These are phyloP conservation scores for Angomonas desouzai DNA, from an alignment of 208 protist genomes.

Conservation along the genomic window DNA sequence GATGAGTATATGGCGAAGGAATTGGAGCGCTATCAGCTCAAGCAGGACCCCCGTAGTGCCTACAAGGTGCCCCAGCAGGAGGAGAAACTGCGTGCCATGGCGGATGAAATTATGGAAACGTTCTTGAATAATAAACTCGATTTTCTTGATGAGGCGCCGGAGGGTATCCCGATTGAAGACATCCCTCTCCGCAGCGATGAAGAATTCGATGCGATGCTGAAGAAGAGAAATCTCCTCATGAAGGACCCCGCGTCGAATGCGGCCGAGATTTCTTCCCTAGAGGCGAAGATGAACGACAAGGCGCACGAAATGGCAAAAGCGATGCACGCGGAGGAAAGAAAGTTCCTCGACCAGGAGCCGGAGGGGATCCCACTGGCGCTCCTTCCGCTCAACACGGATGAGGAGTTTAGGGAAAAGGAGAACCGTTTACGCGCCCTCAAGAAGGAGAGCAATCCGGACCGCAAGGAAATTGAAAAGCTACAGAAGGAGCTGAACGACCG, in stretches of 20 bases:
- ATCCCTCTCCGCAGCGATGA: constrained; percentile 25
- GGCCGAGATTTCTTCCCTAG: constrained; percentile 13
- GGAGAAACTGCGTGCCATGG: constrained; percentile 28
- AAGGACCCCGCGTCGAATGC: constrained; percentile 16
- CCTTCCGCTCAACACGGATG: constrained; percentile 55
- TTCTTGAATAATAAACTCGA: constrained; percentile 19
- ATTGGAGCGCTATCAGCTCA: constrained; percentile 34
- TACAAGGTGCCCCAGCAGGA: constrained; percentile 42
- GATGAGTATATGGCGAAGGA: constrained; percentile 44
- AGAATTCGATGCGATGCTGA: constrained; percentile 21
- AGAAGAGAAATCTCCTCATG: constrained; percentile 24
- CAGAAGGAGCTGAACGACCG: constrained; percentile 36
- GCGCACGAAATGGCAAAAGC: constrained; percentile 36
- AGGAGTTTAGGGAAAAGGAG: constrained; percentile 35
- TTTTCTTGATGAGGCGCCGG: constrained; percentile 31
- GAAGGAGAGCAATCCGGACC: constrained; percentile 8
- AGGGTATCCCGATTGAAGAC: constrained; percentile 45
- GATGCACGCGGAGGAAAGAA: constrained; percentile 51
- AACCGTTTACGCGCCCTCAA: constrained; percentile 32
- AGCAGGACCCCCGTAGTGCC: constrained; percentile 51
- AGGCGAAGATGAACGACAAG: constrained; percentile 30
- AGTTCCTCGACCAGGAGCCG: constrained; percentile 38
- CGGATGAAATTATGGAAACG: constrained; percentile 20
- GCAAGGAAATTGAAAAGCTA: constrained; percentile 20
- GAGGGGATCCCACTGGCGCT: constrained; percentile 39